Percentiles rank a stretch among this genome's conserved stretches.
These are phyloP conservation scores for Coemansia sp. DNA, from an alignment of 192 early-diverging fungal genomes.

Conservation along the genomic window DNA sequence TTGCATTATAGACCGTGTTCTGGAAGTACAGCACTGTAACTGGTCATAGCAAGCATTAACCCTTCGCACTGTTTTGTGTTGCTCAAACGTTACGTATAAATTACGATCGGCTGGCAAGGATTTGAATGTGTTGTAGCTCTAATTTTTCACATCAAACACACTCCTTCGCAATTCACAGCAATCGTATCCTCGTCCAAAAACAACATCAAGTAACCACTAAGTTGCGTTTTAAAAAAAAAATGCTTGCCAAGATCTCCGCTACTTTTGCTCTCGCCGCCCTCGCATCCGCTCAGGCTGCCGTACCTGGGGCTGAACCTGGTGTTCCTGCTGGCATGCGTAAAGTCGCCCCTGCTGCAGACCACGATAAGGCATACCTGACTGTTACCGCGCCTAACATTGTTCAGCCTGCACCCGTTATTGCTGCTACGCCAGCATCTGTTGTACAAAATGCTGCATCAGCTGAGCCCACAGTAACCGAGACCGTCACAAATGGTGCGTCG, in stretches of 20 bases:
- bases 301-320: not conserved
- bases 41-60: not conserved
- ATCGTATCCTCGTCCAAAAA: not conserved
- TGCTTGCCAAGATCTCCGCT: constrained; percentile 40
- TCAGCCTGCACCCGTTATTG: constrained; percentile 24
- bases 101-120: not conserved
- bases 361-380: constrained; percentile 30
- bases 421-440: constrained; percentile 18
- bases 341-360: constrained; percentile 4
- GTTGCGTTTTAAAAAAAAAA: constrained; percentile 19
- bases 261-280: constrained; percentile 32
- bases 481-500: constrained; percentile 29
- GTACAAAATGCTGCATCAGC: constrained; percentile 43
- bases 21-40: not conserved
- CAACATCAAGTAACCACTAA: constrained; percentile 17
- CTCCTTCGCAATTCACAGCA: not conserved
- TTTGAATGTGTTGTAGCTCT: not conserved
- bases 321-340: constrained; percentile 9
- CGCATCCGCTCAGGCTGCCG: constrained; percentile 22
- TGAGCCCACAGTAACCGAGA: constrained; percentile 35
- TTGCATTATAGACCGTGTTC: not conserved
- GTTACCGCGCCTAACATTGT: constrained; percentile 39
- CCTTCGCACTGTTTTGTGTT: not conserved
- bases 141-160: not conserved
- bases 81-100: not conserved